Evolutionary conservation across 495 filamentous ascomycete species (phyloP).

Genomic region (Evansstolkia leycettana): DNA sequence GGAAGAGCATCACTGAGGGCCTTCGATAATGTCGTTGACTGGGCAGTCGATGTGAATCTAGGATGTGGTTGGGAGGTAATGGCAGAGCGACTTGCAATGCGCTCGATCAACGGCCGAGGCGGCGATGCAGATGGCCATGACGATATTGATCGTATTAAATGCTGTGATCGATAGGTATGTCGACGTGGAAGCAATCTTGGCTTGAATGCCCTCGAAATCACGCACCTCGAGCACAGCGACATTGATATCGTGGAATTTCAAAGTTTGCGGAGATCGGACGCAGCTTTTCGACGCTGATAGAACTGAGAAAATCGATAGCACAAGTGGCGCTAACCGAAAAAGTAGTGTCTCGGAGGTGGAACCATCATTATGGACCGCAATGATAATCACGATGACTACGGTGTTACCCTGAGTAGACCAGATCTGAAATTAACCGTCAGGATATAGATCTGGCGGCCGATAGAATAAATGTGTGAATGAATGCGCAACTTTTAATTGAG

Average conservation of each 20-base stretch:
- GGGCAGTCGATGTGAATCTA: conserved; percentile 10
- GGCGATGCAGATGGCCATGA: conserved; percentile 2
- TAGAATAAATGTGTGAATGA: too few relatives aligned
- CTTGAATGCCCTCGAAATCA: conserved; percentile 10
- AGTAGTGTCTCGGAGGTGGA: too few relatives aligned
- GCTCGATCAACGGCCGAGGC: conserved; percentile 2
- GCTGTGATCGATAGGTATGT: not conserved
- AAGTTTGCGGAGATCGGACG: conserved; percentile 8
- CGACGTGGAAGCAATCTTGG: not conserved
- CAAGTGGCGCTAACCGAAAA: conserved; percentile 1
- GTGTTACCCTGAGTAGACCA: too few relatives aligned
- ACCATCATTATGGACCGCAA: too few relatives aligned
- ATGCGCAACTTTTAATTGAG: too few relatives aligned
- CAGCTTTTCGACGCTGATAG: conserved; percentile 12
- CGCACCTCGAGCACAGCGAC: conserved; percentile 17
- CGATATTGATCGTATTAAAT: not conserved
- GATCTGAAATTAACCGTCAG: too few relatives aligned
- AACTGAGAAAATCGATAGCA: conserved; percentile 14
- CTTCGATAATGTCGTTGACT: conserved; percentile 1
- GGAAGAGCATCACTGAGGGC: conserved; percentile 14
- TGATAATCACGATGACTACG: too few relatives aligned
- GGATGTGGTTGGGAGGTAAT: conserved; percentile 8
- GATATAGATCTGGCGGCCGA: too few relatives aligned
- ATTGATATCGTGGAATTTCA: conserved; percentile 9
- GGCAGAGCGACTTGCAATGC: not conserved